Conservation (phyloP, 106 monocot genomes). For the Posidonia australis region DNA sequence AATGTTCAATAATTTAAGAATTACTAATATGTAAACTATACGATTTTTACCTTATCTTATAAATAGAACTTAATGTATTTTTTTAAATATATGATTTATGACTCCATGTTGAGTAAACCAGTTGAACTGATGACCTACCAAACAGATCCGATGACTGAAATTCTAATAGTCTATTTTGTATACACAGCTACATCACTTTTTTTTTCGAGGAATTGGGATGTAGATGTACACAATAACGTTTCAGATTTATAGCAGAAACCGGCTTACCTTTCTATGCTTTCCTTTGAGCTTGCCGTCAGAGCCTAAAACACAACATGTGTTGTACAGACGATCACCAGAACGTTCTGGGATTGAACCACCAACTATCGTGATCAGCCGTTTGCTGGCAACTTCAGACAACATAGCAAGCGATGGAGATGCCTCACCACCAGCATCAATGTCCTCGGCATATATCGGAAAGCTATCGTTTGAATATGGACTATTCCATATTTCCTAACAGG, state of each 20-base stretch:
- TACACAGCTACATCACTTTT: too few species aligned
- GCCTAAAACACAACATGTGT: conserved; percentile 93
- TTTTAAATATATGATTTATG: too few species aligned
- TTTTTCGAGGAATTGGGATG: too few species aligned
- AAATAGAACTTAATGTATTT: too few species aligned
- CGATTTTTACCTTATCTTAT: too few species aligned
- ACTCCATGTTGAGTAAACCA: too few species aligned
- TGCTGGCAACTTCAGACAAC: conserved; percentile 76
- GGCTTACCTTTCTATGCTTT: conserved; percentile 88
- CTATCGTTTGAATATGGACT: conserved; percentile 96
- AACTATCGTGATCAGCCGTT: conserved; percentile 64
- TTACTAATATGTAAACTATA: too few species aligned
- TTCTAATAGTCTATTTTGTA: too few species aligned
- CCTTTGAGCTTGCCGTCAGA: conserved; percentile 78
- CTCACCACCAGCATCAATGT: conserved; percentile 83
- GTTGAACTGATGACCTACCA: too few species aligned
- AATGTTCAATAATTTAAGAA: too few species aligned
- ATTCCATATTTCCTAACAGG: conserved; percentile 95
- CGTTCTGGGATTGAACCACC: conserved; percentile 95
- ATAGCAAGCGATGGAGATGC: conserved; percentile 66
- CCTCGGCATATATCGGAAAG: conserved; percentile 87
- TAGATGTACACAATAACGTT: too few species aligned
- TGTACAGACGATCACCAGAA: conserved; percentile 63
- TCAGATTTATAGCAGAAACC: not conserved
- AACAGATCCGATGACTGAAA: too few species aligned